phyloP scores from a whole-genome alignment of 208 protist genomes.

The Leishmania lainsoni region DNA sequence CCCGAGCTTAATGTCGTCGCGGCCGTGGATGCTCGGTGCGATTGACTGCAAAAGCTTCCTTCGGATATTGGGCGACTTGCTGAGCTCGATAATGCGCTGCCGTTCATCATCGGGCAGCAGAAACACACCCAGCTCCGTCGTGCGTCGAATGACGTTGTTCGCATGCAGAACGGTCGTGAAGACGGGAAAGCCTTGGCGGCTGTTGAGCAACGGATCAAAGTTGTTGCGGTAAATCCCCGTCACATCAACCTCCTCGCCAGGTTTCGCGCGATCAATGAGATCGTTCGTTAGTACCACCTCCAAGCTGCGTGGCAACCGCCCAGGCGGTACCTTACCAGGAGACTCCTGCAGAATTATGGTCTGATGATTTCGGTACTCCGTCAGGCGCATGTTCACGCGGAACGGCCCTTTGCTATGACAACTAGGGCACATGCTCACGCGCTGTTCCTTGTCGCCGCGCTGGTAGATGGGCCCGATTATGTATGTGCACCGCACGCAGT shows the following conservation, averaged over 20 bases:
- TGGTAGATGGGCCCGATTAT: slow-evolving; percentile 94
- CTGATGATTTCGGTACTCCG: slow-evolving; percentile 99
- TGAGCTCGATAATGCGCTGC: slow-evolving; percentile 87
- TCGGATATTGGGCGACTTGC: slow-evolving; percentile 86
- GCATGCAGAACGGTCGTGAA: slow-evolving; percentile 99
- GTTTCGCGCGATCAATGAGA: slow-evolving; percentile 97
- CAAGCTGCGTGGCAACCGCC: slow-evolving; percentile 97
- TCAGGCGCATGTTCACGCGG: slow-evolving; percentile 96
- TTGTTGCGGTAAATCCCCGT: slow-evolving; percentile 99
- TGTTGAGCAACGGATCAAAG: slow-evolving; percentile 98
- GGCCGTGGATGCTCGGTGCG: slow-evolving; percentile 99
- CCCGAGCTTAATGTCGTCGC: slow-evolving; percentile 99
- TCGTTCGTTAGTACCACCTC: slow-evolving; percentile 98
- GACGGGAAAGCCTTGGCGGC: slow-evolving; percentile 98
- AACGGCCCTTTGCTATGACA: slow-evolving; percentile 96
- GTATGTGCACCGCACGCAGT: slow-evolving; percentile 95
- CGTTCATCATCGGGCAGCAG: slow-evolving; percentile 90
- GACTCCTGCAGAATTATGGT: slow-evolving; percentile 98
- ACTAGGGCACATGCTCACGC: slow-evolving; percentile 87
- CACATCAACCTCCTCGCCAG: slow-evolving; percentile 98
- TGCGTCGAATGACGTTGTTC: slow-evolving; percentile 95
- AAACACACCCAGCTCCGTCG: slow-evolving; percentile 85
- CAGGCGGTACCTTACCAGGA: slow-evolving; percentile 97
- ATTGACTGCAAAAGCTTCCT: slow-evolving; percentile 96
- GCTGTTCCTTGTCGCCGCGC: slow-evolving; percentile 86